Conservation (phyloP, 169 alveolate species). For the Perkinsus olseni region DNA sequence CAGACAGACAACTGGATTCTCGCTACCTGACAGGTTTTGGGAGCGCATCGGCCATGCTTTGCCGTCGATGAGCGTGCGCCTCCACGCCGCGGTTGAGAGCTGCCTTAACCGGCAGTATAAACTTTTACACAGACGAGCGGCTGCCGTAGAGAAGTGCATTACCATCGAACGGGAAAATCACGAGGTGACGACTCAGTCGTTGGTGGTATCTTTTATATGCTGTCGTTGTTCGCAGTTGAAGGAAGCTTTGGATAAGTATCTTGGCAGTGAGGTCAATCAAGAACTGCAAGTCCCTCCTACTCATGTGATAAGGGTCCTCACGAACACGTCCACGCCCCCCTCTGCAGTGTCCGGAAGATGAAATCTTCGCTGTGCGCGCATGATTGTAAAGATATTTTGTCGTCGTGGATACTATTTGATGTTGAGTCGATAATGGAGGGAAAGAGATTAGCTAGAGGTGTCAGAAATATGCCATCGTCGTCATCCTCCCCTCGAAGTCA, state of each 20-base stretch:
- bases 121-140: not conserved
- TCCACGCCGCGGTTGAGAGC: not conserved
- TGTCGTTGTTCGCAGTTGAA: not conserved
- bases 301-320: constrained; percentile 10
- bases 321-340: not conserved
- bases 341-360: not conserved
- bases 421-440: not conserved
- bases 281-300: constrained; percentile 34
- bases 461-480: not conserved
- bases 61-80: constrained; percentile 7
- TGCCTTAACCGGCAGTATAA: not conserved
- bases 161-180: not conserved
- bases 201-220: not conserved
- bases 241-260: constrained; percentile 20
- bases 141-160: not conserved
- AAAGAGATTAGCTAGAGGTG: not conserved
- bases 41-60: constrained; percentile 5
- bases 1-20: too few relatives aligned
- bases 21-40: constrained; percentile 9
- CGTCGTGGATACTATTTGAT: not conserved
- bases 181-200: not conserved
- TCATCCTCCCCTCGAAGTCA: not conserved
- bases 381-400: not conserved
- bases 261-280: constrained; percentile 31
- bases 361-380: not conserved